phyloP scores from a whole-genome alignment of 441 rosid genomes.

The Croton laevigatus region DNA sequence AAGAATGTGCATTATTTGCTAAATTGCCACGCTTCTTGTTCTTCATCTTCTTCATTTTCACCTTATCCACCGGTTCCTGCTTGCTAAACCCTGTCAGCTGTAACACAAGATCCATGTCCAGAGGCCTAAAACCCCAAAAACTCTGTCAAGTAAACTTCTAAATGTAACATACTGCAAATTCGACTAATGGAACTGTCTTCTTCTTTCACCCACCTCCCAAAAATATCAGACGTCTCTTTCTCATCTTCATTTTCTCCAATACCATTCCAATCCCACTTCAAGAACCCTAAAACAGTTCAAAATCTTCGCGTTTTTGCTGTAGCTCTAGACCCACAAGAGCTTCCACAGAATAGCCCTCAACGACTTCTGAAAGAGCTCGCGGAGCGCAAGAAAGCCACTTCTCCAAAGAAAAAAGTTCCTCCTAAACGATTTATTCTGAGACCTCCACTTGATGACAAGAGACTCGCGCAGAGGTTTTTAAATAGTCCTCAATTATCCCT shows the following conservation, averaged over 20 bases:
- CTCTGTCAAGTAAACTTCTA: neutral
- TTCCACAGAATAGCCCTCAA: slow-evolving; percentile 79
- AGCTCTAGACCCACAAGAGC: slow-evolving; percentile 55
- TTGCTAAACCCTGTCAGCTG: slow-evolving; percentile 15
- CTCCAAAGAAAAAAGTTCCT: slow-evolving; percentile 67
- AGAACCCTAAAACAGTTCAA: slow-evolving; percentile 29
- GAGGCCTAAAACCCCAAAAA: neutral
- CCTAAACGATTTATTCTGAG: slow-evolving; percentile 68
- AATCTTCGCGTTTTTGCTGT: slow-evolving; percentile 44
- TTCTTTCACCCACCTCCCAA: slow-evolving; percentile 43
- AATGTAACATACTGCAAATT: slow-evolving; percentile 11
- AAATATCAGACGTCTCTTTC: slow-evolving; percentile 52
- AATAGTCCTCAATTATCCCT: slow-evolving; percentile 85
- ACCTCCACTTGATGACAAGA: slow-evolving; percentile 89
- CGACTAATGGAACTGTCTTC: slow-evolving; percentile 72
- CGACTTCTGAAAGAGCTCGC: slow-evolving; percentile 90
- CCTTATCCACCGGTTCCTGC: slow-evolving; percentile 25
- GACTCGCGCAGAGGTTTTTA: slow-evolving; percentile 65
- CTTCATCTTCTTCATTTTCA: neutral
- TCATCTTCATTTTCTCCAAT: slow-evolving; percentile 57
- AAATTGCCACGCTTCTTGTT: slow-evolving; percentile 7
- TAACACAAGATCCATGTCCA: neutral
- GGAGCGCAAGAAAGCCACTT: slow-evolving; percentile 62
- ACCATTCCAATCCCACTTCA: slow-evolving; percentile 36
- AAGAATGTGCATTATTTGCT: neutral